Base-by-base conservation (phyloP, 2,329 filamentous ascomycete genomes). In the Fusarium sp. region DNA sequence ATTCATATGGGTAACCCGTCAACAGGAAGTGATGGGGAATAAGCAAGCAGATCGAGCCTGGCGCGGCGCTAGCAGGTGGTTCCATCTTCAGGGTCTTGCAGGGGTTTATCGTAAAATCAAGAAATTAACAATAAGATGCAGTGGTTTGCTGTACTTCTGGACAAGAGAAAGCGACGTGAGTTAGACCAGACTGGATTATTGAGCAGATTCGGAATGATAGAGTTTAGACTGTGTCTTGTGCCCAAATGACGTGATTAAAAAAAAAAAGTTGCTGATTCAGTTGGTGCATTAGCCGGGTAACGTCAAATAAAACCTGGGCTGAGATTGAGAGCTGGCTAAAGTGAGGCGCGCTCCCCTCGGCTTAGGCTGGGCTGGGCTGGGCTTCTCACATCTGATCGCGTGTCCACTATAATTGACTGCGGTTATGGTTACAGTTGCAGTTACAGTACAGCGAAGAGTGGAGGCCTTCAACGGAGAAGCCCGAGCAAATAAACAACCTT, bases 21-120 rank as follows among this genome's bases (percentile, higher is more conserved):
- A 57, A 66, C 47, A 62, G 28, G 36, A 51, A 45, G 44, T 51
- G 44, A 46, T 30, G 42, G 65, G 57, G 66, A 69, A 69, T 65
- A 69, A 69, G 46, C 47, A 68, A 55, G n/a, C 37, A 55, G 47
- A 67, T 69, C 52, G 62, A 56, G 46, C 26, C 47, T 70, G 57
- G 62, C 57, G 53, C 34, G 58, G 52, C 67, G 67, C 67, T 70
- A 70, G 61, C 40, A 37, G 34, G 23, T 53, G 38, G 36, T 51
- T 40, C 20, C 50, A 53, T 45, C 30, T 55, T 67, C 66, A 70
- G 67, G 67, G 67, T 70, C 67, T 65, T 65, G 54, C 67, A 70
- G 65, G 65, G 65, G 40, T 51, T 23, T 15, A n/a, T n/a, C 23
- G 34, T 18, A 20, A 64, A 65, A 64, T 45, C 59, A 41, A 49